These are phyloP conservation scores for Rhizomucor pusillus DNA, from an alignment of 371 early-diverging fungal species.

Conservation along the genomic window DNA sequence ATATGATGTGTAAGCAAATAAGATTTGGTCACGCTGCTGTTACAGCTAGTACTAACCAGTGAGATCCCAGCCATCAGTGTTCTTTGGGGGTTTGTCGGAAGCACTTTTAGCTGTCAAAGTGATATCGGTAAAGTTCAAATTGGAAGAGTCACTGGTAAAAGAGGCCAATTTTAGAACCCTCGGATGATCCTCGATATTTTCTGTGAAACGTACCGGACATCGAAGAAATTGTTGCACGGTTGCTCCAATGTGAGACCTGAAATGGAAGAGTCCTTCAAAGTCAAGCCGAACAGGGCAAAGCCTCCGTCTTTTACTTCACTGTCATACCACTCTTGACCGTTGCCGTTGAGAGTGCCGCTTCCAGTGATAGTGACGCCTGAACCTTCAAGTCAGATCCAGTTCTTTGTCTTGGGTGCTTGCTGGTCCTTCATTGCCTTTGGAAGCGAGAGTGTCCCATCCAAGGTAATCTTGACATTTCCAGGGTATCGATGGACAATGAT, in stretches of 20 bases:
- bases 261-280: conserved; percentile 6
- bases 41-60: too few relatives aligned
- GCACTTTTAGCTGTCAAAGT: conserved; percentile 7
- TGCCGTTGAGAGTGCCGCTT: conserved; percentile 10
- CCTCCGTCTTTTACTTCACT: conserved; percentile 4
- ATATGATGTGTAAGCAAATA: too few relatives aligned
- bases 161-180: too few relatives aligned
- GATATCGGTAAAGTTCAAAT: conserved; percentile 12
- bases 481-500: conserved; percentile 1
- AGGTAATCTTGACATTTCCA: conserved; percentile 5
- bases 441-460: conserved; percentile 4
- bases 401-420: conserved; percentile 1
- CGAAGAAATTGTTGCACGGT: conserved; percentile 14
- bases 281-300: conserved; percentile 10
- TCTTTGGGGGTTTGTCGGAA: conserved; percentile 8
- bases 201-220: conserved; percentile 5
- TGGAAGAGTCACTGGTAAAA: conserved; percentile 1
- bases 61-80: conserved; percentile 11
- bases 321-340: conserved; percentile 15
- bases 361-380: conserved; percentile 8
- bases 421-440: conserved; percentile 7
- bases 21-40: too few relatives aligned
- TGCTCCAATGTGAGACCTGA: conserved; percentile 4
- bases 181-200: too few relatives aligned
- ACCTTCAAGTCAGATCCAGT: conserved; percentile 16